Evolutionary conservation across 495 filamentous ascomycete species (phyloP).

Genomic region (Penicillium taxi): DNA sequence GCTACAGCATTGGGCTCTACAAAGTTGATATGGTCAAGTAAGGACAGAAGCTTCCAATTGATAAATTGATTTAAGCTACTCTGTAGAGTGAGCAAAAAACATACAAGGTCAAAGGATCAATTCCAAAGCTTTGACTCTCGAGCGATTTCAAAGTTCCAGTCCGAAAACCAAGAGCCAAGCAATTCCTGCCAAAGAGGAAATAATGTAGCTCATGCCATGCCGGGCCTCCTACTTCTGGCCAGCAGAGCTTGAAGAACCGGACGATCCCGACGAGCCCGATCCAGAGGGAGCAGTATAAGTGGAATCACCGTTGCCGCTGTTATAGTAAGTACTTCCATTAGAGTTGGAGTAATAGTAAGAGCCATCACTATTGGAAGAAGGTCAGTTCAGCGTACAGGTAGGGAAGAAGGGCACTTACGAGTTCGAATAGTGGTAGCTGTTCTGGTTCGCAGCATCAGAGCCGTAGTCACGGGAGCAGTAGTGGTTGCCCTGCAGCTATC

Average conservation of each 20-base stretch:
- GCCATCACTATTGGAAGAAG: conserved; percentile 25
- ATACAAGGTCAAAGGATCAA: too few species aligned
- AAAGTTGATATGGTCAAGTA: too few species aligned
- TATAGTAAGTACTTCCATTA: conserved; percentile 45
- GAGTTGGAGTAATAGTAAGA: conserved; percentile 49
- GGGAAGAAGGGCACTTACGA: conserved; percentile 14
- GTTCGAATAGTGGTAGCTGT: conserved; percentile 47
- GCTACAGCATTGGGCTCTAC: too few species aligned
- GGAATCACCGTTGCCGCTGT: conserved; percentile 14
- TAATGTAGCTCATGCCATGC: too few species aligned
- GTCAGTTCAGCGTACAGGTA: not conserved
- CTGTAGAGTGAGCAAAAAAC: too few species aligned
- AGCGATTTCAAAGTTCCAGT: too few species aligned
- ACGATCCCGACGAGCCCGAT: not conserved
- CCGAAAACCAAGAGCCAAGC: too few species aligned
- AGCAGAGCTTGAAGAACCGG: too few species aligned
- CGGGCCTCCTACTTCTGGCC: not conserved
- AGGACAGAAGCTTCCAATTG: too few species aligned
- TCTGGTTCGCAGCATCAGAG: conserved; percentile 30
- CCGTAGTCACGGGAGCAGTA: conserved; percentile 45
- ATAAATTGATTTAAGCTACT: too few species aligned
- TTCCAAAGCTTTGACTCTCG: too few species aligned
- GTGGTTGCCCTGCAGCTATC: conserved; percentile 47
- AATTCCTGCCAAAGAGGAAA: too few species aligned
- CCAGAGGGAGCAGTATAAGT: conserved; percentile 8